Conservation (phyloP, 164 flowering plant genomes). For the Chimonanthus salicifolius region DNA sequence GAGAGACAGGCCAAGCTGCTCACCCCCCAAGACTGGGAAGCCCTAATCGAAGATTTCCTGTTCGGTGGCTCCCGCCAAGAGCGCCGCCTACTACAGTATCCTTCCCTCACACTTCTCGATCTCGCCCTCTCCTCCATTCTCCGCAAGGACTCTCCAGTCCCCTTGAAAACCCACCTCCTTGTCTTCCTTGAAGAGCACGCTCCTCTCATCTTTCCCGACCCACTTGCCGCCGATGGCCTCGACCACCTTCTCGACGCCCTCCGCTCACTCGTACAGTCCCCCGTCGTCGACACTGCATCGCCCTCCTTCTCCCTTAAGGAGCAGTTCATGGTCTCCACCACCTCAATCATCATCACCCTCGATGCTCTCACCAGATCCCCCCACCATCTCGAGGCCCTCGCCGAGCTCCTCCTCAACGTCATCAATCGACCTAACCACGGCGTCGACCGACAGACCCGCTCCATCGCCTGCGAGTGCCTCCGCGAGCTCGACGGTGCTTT, state of each 20-base stretch:
- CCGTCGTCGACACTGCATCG: conserved; percentile 33
- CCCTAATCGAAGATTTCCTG: conserved; percentile 73
- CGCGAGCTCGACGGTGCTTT: conserved; percentile 66
- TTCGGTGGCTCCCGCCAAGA: conserved; percentile 32
- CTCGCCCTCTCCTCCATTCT: conserved; percentile 51
- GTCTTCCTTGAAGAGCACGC: conserved; percentile 53
- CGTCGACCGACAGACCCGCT: conserved; percentile 71
- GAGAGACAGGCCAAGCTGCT: conserved; percentile 38
- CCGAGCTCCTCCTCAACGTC: conserved; percentile 54
- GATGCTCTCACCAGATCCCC: conserved; percentile 11
- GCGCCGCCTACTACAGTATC: conserved; percentile 34
- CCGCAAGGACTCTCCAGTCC: conserved; percentile 34
- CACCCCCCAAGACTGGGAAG: conserved; percentile 68
- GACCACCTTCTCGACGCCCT: conserved; percentile 50
- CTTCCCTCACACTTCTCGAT: conserved; percentile 39
- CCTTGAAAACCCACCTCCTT: conserved; percentile 45
- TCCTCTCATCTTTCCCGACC: conserved; percentile 9
- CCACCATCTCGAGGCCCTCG: conserved; percentile 32
- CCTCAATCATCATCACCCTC: conserved; percentile 46
- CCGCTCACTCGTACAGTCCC: conserved; percentile 53
- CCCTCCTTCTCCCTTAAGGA: conserved; percentile 50
- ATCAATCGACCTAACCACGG: conserved; percentile 83
- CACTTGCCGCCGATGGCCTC: conserved; percentile 8
- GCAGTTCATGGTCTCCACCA: conserved; percentile 54
- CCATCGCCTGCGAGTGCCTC: conserved; percentile 78